Base-by-base conservation (phyloP, 495 filamentous ascomycete species). In the Podospora fimiseda region DNA sequence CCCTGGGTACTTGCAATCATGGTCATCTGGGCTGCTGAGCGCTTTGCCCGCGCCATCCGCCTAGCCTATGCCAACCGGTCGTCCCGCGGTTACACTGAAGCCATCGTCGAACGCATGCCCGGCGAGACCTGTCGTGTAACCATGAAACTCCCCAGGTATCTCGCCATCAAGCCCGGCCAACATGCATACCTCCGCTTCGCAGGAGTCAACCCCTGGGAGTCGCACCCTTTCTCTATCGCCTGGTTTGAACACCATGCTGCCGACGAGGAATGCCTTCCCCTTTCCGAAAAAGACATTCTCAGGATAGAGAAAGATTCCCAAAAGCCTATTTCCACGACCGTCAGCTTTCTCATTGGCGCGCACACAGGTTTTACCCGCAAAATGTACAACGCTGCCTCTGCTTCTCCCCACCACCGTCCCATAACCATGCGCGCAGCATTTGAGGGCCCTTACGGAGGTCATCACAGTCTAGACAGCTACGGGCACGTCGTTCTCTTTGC, bases 211-310 rank as follows among this genome's bases (percentile, higher is more conserved):
- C 77, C 79, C 56, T 94, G 87, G 87, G 89, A 89, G 56, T 89
- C 81, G 39, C 93, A 98, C 65, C 93, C 93, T 2, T 97, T 98
- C 71, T 93, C 90, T 22, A 78, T 97, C 46, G 90, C 87, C 51
- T 97, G 92, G 91, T 82, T 81, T 61, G 66, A 79, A 48, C 73
- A 80, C 53, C 54, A 59, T 15, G 60, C 62, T 51, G 48, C 22
- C 22, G 60, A 61, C 44, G 46, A 54, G 19, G 61, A 64, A 13
- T 14, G 45, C 47, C 62, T 64, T 18, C 64, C 60, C 13, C 42
- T 61, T 51, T 47, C 51, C 57, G 65, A 73, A 47, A 65, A 67
- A 52, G 47, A 64, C 41, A 8, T 21, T 51, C 53, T 38, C 66
- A 69, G 15, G n/a, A 14, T 50, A 15, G 39, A 43, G 27, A 5